Base-by-base conservation (phyloP, 805 yeast genomes). In the Pichia nakasei region DNA sequence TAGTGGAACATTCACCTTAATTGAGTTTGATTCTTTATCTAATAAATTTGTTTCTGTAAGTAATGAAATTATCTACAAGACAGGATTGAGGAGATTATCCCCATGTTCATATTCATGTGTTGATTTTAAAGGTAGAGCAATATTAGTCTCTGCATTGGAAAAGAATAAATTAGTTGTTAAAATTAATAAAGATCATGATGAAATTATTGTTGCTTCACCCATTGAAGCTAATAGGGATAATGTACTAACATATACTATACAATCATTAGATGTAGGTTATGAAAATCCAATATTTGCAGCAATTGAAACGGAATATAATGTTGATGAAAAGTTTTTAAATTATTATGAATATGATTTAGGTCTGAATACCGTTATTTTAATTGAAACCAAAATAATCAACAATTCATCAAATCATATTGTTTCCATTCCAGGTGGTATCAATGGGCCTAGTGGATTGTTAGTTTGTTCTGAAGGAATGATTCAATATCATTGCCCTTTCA, bases 341-440 rank as follows among this genome's bases (percentile, higher is more conserved):
- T 83, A 76, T 57, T 91, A 91, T 63, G 91, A 86, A 55, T 64
- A 89, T 22, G 97, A 93, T 59, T 70, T 85, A 35, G 96, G 97
- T 1, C 65, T 91, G 38, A 89, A 89, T 55, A 84, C 82, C 57
- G 74, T 89, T 2, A 69, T 83, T 1, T 73, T 72, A 45, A 70
- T 69, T 50, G 70, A 63, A 62, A 56, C 72, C n/a, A 70, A 60
- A 35, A 57, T 48, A 8, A 60, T 77, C 2, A 55, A 62, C 1
- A 51, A 50, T 21, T 46, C 70, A 1, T 66, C 89, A 1, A 75
- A 70, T 48, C 66, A 73, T 43, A 47, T 89, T 7, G 48, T 86
- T n/a, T 67, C 81, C 0, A 67, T 88, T 15, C 96, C 96, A 0
- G 85, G 82, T 3, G 81, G 77, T 8, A 62, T 66, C n/a, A 80